These are phyloP conservation scores for Limonium bicolor DNA, from an alignment of 148 eudicot genomes.

Conservation along the genomic window DNA sequence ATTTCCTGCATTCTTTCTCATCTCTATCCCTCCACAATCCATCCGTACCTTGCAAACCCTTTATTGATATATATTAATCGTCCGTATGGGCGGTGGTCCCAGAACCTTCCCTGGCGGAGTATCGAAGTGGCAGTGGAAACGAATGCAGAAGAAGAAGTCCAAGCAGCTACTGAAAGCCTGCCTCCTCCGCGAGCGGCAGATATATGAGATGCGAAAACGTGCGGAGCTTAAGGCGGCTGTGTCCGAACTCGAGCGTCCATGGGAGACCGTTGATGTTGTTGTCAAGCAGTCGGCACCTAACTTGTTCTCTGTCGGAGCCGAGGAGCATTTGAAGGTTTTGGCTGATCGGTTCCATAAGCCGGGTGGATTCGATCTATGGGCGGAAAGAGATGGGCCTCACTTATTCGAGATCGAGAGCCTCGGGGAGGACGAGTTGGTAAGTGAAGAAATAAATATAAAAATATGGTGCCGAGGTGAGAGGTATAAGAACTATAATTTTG, in stretches of 20 bases:
- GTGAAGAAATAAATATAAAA: no score
- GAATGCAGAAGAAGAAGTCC: constrained; percentile 78
- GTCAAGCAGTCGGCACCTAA: constrained; percentile 34
- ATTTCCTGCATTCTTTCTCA: not conserved
- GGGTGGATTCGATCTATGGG: constrained; percentile 84
- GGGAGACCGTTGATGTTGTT: constrained; percentile 3
- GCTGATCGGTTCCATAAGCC: constrained; percentile 71
- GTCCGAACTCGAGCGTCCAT: constrained; percentile 26
- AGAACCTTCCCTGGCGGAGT: constrained; percentile 82
- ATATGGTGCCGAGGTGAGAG: no score
- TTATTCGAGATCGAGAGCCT: not conserved
- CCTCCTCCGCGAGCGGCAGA: constrained; percentile 61
- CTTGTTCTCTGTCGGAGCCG: constrained; percentile 1
- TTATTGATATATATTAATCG: constrained; percentile 1
- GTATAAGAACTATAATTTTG: no score
- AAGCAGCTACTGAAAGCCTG: constrained; percentile 50
- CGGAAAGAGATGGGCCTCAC: constrained; percentile 55
- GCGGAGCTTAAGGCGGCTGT: constrained; percentile 35
- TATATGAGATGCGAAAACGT: constrained; percentile 47
- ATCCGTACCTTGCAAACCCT: not conserved
- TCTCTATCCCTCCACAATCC: not conserved
- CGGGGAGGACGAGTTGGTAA: no score
- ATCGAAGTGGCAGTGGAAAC: constrained; percentile 88
- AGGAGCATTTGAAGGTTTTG: constrained; percentile 50
- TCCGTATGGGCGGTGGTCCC: constrained; percentile 87